Conservation (phyloP, 768 basidiomycete species). For the Tulasnella sp. region DNA sequence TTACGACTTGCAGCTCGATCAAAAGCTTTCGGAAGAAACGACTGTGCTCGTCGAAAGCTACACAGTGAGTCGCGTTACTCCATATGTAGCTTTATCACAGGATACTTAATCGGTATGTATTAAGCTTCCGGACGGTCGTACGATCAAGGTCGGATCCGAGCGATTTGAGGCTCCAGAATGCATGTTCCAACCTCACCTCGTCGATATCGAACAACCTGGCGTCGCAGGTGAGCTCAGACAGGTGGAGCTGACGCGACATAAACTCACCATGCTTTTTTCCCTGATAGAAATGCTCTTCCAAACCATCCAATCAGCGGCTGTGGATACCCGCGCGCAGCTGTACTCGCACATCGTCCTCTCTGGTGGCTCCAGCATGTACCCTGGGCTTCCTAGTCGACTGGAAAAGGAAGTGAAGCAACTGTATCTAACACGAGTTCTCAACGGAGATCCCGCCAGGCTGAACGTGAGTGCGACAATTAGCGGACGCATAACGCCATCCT, state of each 20-base stretch:
- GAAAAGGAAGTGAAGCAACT: conserved; percentile 99
- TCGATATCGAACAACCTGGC: conserved; percentile 95
- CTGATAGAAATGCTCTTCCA: conserved; percentile 87
- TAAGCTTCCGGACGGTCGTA: conserved; percentile 91
- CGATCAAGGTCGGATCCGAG: conserved; percentile 96
- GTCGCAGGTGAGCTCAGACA: conserved; percentile 64
- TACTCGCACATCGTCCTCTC: conserved; percentile 98
- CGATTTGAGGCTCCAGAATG: conserved; percentile 99
- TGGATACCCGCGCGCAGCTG: conserved; percentile 83
- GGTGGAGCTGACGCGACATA: not conserved
- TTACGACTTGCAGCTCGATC: conserved; percentile 96
- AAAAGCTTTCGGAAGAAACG: conserved; percentile 89
- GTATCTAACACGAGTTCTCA: conserved; percentile 87
- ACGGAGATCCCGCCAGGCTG: conserved; percentile 74
- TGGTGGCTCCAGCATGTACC: conserved; percentile 98
- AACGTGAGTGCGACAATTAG: conserved; percentile 58
- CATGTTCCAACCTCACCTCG: conserved; percentile 99
- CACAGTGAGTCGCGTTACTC: conserved; percentile 55
- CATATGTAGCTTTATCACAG: not conserved
- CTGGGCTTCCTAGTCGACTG: conserved; percentile 90
- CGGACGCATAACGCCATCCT: not conserved
- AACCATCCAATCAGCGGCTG: conserved; percentile 86
- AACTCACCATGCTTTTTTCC: not conserved
- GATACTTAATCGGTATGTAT: not conserved
- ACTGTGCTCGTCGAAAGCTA: conserved; percentile 95